Conservation (phyloP, 73 alveolate species). For the Paramecium octaurelia region DNA sequence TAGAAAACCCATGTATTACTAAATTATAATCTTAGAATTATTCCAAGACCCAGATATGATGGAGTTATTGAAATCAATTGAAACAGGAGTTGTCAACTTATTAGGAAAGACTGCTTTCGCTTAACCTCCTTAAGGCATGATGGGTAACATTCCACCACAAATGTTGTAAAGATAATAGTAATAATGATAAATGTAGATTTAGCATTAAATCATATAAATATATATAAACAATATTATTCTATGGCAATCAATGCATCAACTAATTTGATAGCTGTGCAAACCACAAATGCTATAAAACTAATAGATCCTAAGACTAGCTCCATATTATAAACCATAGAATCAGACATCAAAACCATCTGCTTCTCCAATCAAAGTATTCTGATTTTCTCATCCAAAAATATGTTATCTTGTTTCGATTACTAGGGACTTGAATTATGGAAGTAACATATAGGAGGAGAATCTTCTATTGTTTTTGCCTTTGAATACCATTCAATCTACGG, state of each 20-base stretch:
- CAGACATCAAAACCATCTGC: neutral
- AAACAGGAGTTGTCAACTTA: constrained; percentile 54
- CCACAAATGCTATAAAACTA: neutral
- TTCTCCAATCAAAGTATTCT: neutral
- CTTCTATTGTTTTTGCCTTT: neutral
- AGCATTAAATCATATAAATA: neutral
- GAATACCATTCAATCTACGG: neutral
- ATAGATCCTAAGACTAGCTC: neutral
- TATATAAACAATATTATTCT: neutral
- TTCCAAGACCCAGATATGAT: constrained; percentile 51
- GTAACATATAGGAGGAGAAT: constrained; percentile 1
- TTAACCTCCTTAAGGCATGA: constrained; percentile 31
- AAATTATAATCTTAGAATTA: neutral
- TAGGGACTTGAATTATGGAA: constrained; percentile 13
- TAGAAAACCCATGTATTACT: constrained; percentile 49
- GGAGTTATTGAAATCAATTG: constrained; percentile 60
- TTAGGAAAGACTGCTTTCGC: constrained; percentile 49
- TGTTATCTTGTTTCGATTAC: neutral
- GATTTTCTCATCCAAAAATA: neutral
- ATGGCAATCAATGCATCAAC: constrained; percentile 11
- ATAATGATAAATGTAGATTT: neutral
- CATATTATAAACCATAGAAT: neutral
- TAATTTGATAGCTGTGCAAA: neutral
- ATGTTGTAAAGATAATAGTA: neutral
- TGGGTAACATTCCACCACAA: neutral